Percentiles rank a stretch among this genome's conserved stretches.
These are phyloP conservation scores for Paspalum notatum DNA, from an alignment of 176 grass and related monocot genomes.

Conservation along the genomic window DNA sequence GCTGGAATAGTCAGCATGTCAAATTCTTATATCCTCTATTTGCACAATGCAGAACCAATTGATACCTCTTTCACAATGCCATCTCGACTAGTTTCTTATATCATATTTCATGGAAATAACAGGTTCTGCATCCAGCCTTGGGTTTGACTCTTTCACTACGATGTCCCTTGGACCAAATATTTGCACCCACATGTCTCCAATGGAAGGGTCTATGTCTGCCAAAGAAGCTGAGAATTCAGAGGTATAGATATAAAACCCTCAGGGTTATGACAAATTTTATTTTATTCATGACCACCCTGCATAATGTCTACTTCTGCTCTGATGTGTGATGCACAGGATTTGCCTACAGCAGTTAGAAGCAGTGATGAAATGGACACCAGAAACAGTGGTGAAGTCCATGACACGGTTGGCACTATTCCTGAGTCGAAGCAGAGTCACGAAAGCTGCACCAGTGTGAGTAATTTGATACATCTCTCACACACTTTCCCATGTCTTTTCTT, in stretches of 20 bases:
- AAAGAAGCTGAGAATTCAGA: slow-evolving; percentile 47
- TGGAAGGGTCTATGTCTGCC: slow-evolving; percentile 42
- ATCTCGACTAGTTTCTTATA: not conserved
- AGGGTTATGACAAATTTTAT: slow-evolving; percentile 28
- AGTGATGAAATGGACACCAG: slow-evolving; percentile 46
- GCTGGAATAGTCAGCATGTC: not conserved
- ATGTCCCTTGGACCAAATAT: slow-evolving; percentile 50
- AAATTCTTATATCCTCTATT: not conserved
- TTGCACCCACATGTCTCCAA: slow-evolving; percentile 43
- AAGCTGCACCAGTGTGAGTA: slow-evolving; percentile 47
- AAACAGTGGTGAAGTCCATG: slow-evolving; percentile 32
- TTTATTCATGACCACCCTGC: slow-evolving; percentile 19
- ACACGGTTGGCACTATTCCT: slow-evolving; percentile 38
- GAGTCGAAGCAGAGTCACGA: slow-evolving; percentile 46
- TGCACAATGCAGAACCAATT: not conserved
- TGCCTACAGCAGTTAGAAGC: slow-evolving; percentile 45
- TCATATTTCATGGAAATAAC: slow-evolving; percentile 23
- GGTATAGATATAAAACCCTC: slow-evolving; percentile 42
- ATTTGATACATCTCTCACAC: not conserved
- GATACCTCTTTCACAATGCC: slow-evolving; percentile 11
- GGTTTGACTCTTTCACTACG: slow-evolving; percentile 53
- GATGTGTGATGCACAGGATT: slow-evolving; percentile 42
- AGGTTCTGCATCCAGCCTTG: slow-evolving; percentile 46
- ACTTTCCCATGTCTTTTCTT: slow-evolving; percentile 5
- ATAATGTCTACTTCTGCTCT: slow-evolving; percentile 32